Evolutionary conservation across 2,329 filamentous ascomycete species (phyloP).

Genomic region (Fusarium chlamydosporum): DNA sequence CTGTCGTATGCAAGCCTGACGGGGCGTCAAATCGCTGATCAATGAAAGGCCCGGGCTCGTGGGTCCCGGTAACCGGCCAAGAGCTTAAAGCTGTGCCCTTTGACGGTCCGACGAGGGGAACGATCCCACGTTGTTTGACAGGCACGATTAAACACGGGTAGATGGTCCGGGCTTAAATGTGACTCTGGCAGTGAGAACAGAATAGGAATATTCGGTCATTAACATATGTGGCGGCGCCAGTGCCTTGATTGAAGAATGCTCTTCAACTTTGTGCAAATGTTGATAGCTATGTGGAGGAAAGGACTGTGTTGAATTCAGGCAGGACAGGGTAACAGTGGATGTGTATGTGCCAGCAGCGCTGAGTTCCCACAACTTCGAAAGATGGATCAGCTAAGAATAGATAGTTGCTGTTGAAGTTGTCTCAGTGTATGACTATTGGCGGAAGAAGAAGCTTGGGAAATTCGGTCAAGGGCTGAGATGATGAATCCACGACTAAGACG

Average conservation of each 20-base stretch:
- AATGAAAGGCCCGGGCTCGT: slow-evolving; percentile 45
- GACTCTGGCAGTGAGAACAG: slow-evolving; percentile 38
- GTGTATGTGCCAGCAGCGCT: slow-evolving; percentile 23
- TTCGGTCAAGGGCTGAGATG: slow-evolving; percentile 13
- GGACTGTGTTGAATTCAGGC: slow-evolving; percentile 19
- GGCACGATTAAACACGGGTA: slow-evolving; percentile 44
- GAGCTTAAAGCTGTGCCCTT: slow-evolving; percentile 45
- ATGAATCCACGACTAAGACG: slow-evolving; percentile 22
- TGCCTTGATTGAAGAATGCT: slow-evolving; percentile 28
- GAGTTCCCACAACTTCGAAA: slow-evolving; percentile 33
- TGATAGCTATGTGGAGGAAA: slow-evolving; percentile 27
- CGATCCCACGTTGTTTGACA: slow-evolving; percentile 42
- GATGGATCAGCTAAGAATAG: slow-evolving; percentile 27
- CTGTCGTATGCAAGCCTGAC: slow-evolving; percentile 47
- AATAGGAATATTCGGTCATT: slow-evolving; percentile 19
- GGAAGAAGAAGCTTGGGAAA: slow-evolving; percentile 19
- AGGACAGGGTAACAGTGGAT: slow-evolving; percentile 30
- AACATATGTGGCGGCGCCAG: slow-evolving; percentile 25
- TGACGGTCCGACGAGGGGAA: slow-evolving; percentile 33
- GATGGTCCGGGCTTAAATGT: slow-evolving; percentile 42
- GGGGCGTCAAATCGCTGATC: slow-evolving; percentile 50
- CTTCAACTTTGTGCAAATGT: slow-evolving; percentile 36
- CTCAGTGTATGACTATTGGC: slow-evolving; percentile 20
- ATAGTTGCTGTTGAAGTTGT: slow-evolving; percentile 30
- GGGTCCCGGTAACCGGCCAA: slow-evolving; percentile 48